These are phyloP conservation scores for Acanthamoeba lenticulata DNA, from an alignment of 208 protist genomes.

Conservation along the genomic window DNA sequence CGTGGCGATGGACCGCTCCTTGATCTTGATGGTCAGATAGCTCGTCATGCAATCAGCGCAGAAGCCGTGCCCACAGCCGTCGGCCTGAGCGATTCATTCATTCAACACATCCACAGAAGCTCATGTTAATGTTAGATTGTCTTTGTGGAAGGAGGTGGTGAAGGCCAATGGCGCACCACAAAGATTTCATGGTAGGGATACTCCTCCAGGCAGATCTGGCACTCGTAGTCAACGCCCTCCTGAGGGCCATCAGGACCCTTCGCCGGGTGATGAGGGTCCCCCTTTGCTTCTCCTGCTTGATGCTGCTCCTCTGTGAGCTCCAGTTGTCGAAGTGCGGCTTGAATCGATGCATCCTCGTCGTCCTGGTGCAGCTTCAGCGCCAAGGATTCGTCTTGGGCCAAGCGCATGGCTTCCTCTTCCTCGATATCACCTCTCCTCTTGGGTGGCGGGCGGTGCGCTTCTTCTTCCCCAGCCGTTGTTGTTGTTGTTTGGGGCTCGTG, in stretches of 20 bases:
- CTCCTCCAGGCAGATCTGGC: background rate
- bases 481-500: too few relatives aligned
- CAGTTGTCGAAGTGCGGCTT: background rate
- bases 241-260: background rate
- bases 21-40: conserved; percentile 5
- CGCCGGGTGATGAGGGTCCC: background rate
- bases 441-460: background rate
- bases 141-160: too few relatives aligned
- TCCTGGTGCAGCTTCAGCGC: background rate
- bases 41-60: conserved; percentile 11
- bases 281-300: background rate
- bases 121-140: too few relatives aligned
- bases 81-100: background rate
- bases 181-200: background rate
- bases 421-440: background rate
- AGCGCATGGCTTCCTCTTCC: background rate
- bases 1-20: background rate
- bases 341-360: background rate
- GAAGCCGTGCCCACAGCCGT: background rate
- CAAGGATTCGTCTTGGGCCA: background rate
- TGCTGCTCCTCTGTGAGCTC: background rate
- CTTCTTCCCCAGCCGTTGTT: too few relatives aligned
- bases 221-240: background rate
- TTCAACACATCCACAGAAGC: too few relatives aligned
- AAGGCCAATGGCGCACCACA: background rate